phyloP scores from a whole-genome alignment of 192 early-diverging fungal genomes.

The Gonapodya sp. region DNA sequence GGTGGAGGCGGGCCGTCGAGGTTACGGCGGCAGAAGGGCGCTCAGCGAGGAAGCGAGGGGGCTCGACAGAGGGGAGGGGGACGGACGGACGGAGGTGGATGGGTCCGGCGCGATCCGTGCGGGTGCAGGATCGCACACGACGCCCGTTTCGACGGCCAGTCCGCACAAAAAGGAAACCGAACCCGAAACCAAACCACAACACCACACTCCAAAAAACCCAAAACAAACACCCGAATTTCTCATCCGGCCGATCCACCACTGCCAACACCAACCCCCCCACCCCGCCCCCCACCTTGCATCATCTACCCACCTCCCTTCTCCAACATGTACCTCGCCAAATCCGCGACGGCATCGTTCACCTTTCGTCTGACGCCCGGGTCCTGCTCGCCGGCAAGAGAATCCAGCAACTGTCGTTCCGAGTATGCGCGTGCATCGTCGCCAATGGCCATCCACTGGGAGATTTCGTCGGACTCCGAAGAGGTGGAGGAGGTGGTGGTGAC shows the following conservation, averaged over 20 bases:
- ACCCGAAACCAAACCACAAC: too few relatives aligned
- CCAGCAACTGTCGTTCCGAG: constrained; percentile 68
- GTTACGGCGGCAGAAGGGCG: not conserved
- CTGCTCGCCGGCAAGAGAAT: constrained; percentile 65
- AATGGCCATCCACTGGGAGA: constrained; percentile 65
- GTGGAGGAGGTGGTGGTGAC: too few relatives aligned
- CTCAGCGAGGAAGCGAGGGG: not conserved
- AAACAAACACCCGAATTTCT: too few relatives aligned
- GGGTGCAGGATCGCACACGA: too few relatives aligned
- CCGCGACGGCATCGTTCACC: constrained; percentile 86
- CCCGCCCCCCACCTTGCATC: not conserved
- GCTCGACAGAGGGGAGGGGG: too few relatives aligned
- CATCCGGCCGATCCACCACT: too few relatives aligned
- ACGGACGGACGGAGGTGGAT: too few relatives aligned
- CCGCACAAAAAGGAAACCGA: too few relatives aligned
- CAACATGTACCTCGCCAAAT: constrained; percentile 47
- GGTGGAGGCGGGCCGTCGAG: too few relatives aligned
- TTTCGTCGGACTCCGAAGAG: constrained; percentile 22
- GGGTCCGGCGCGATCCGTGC: too few relatives aligned
- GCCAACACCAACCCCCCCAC: not conserved
- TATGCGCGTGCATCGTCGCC: constrained; percentile 49
- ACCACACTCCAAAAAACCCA: too few relatives aligned
- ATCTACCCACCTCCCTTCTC: not conserved
- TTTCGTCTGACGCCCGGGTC: constrained; percentile 73
- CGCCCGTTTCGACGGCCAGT: too few relatives aligned